phyloP scores from a whole-genome alignment of 2,329 filamentous ascomycete genomes.

The Pestalotiopsis sp. region DNA sequence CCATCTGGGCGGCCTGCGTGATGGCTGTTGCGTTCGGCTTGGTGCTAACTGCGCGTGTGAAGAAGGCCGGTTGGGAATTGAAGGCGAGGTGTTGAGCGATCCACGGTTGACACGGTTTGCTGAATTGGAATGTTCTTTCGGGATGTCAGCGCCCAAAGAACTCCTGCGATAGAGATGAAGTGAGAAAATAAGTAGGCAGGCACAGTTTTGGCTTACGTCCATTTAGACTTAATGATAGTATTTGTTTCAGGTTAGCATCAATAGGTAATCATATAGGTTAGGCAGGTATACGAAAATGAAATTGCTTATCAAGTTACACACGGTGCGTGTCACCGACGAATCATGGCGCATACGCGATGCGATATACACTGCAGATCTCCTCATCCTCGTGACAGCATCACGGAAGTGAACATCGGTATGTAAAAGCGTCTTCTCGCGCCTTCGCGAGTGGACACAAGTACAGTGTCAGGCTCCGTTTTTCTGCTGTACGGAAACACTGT shows the following conservation, averaged over 20 bases:
- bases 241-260: background rate
- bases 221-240: background rate
- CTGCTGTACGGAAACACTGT: background rate
- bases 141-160: background rate
- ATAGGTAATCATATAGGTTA: background rate
- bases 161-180: background rate
- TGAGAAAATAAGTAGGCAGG: background rate
- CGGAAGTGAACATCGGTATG: background rate
- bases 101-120: background rate
- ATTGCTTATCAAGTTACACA: background rate
- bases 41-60: conserved; percentile 24
- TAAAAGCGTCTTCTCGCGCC: background rate
- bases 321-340: background rate
- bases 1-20: conserved; percentile 36
- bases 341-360: background rate
- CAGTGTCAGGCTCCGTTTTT: background rate
- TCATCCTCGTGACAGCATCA: background rate
- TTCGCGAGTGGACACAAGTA: background rate
- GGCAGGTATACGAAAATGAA: background rate
- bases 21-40: conserved; percentile 30
- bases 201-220: background rate
- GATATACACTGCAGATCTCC: background rate
- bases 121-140: background rate
- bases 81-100: conserved; percentile 23
- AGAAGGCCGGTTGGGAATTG: conserved; percentile 23